Base-by-base conservation (phyloP, 2,329 filamentous ascomycete species). In the Trichoderma sp. region DNA sequence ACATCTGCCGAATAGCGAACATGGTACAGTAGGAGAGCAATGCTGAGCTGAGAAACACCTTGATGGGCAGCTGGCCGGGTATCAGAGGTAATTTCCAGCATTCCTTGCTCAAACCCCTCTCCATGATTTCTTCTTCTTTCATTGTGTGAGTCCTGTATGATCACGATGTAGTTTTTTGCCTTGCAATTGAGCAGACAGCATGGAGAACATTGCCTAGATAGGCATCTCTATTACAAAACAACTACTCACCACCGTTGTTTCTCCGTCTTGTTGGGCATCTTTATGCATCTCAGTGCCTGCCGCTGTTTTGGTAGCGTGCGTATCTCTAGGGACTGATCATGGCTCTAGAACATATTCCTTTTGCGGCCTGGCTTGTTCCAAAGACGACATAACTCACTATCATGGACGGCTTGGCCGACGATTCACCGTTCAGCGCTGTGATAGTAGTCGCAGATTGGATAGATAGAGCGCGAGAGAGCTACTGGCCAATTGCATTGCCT, bases 401-500 rank as follows among this genome's bases (percentile, higher is more conserved):
- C 65, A 77, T 78, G 77, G 75, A 79, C 71, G 69, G 73, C 24
- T 63, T 76, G 68, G 71, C 70, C n/a, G 71, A 73, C 60, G 72
- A 72, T 43, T 76, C 74, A 69, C 71, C 72, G 60, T 74, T 73
- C 72, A 63, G 70, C 40, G 60, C 64, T 31, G 69, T 72, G 37
- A 40, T 76, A 27, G 66, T 74, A 29, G 21, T 68, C 33, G 69
- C 72, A 56, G 76, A 77, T 64, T 68, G 69, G 33, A 35, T 73
- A 24, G 74, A 73, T 37, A 69, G 71, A n/a, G 21, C 72, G 4
- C 13, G 59, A 40, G 49, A 33, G 47, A 69, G 49, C n/a, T 21
- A 37, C 19, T 31, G 29, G 5, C 13, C 56, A 0, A 5, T 66
- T 43, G 35, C 56, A 6, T 27, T 63, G n/a, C 52, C 70, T 8